These are phyloP conservation scores for Scheffersomyces cryptocercus DNA, from an alignment of 1,139 yeast species.

Conservation along the genomic window DNA sequence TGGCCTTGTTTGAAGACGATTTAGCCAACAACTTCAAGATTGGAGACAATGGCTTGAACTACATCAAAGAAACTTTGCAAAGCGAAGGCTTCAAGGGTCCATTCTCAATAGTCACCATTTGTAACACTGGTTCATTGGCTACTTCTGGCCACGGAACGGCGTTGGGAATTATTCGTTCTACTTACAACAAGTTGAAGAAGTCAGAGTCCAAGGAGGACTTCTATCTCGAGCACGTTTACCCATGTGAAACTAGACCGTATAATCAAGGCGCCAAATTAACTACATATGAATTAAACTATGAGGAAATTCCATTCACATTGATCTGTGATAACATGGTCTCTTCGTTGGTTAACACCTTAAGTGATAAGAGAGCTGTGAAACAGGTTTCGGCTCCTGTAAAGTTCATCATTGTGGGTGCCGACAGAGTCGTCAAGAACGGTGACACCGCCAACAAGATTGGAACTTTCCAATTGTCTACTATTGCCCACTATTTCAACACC, in stretches of 20 bases:
- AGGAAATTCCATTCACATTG: constrained; percentile 81
- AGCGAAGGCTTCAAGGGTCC: constrained; percentile 58
- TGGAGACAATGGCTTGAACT: constrained; percentile 81
- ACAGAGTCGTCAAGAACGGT: constrained; percentile 86
- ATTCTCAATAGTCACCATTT: constrained; percentile 81
- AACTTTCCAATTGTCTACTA: constrained; percentile 83
- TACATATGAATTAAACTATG: constrained; percentile 85
- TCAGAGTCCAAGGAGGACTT: constrained; percentile 27
- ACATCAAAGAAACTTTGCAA: constrained; percentile 50
- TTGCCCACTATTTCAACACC: constrained; percentile 45
- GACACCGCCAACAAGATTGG: constrained; percentile 98
- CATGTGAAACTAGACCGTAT: constrained; percentile 94
- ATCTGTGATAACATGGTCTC: constrained; percentile 93
- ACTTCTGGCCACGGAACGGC: constrained; percentile 99
- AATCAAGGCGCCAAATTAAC: constrained; percentile 95
- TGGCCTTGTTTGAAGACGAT: constrained; percentile 70
- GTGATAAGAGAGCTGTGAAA: constrained; percentile 8
- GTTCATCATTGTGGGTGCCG: constrained; percentile 97
- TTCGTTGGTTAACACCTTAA: constrained; percentile 53
- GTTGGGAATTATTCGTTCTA: constrained; percentile 81
- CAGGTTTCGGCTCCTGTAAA: constrained; percentile 57
- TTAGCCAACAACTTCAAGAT: constrained; percentile 71
- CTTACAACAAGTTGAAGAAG: constrained; percentile 45
- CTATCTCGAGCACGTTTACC: constrained; percentile 70
- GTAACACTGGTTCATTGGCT: constrained; percentile 88